phyloP scores from a whole-genome alignment of 2,329 filamentous ascomycete genomes.

The Zalaria sp. region DNA sequence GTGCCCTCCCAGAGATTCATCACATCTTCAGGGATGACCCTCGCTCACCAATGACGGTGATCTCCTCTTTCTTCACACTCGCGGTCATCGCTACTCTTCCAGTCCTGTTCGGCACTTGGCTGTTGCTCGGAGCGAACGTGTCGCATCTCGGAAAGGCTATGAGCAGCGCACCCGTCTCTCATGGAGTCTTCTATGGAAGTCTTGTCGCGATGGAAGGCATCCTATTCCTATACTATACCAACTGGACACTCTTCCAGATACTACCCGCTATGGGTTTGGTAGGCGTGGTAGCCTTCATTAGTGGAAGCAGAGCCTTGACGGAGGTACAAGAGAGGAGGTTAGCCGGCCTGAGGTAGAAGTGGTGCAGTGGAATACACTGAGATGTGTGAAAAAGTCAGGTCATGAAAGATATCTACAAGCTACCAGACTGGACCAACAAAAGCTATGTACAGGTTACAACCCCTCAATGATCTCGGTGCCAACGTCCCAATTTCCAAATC shows the following conservation, averaged over 20 bases:
- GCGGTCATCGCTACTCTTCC: conserved; percentile 64
- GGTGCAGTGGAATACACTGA: not conserved
- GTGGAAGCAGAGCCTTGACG: conserved; percentile 75
- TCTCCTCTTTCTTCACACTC: conserved; percentile 64
- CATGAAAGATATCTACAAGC: too few species aligned
- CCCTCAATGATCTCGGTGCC: too few species aligned
- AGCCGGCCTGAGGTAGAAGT: conserved; percentile 46
- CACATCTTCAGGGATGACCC: conserved; percentile 79
- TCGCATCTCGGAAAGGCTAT: conserved; percentile 65
- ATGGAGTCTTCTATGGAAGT: conserved; percentile 74
- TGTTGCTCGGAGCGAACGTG: conserved; percentile 67
- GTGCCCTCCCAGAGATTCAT: conserved; percentile 70
- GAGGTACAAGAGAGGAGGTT: conserved; percentile 85
- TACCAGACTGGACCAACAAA: too few species aligned
- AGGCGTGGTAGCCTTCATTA: conserved; percentile 61
- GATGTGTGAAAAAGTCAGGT: too few species aligned
- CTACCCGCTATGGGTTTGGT: conserved; percentile 60
- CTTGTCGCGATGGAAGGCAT: conserved; percentile 77
- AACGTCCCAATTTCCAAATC: too few species aligned
- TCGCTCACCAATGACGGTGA: conserved; percentile 62
- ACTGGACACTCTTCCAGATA: conserved; percentile 83
- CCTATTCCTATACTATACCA: conserved; percentile 88
- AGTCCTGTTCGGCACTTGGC: conserved; percentile 59
- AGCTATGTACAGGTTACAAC: too few species aligned
- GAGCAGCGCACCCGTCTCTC: conserved; percentile 61